Evolutionary conservation across 306 rosid species (phyloP).

Genomic region (Pterocarpus santalinus): DNA sequence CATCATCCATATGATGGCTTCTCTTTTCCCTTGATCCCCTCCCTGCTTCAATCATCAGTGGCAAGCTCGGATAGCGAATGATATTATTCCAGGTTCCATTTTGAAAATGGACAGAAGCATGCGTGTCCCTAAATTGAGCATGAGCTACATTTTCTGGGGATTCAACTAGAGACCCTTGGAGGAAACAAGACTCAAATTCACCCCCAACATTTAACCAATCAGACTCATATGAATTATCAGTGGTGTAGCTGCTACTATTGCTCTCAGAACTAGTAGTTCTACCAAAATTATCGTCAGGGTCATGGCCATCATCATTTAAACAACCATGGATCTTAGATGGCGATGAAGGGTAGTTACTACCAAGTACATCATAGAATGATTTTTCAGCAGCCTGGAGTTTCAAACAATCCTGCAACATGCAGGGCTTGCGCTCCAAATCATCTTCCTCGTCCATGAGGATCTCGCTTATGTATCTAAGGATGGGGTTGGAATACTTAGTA

Average conservation of each 20-base stretch:
- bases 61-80: constrained; percentile 27
- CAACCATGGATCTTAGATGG: constrained; percentile 38
- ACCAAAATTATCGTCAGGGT: constrained; percentile 46
- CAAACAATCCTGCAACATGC: constrained; percentile 82
- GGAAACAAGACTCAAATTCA: constrained; percentile 33
- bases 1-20: constrained; percentile 44
- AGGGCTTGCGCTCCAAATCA: constrained; percentile 75
- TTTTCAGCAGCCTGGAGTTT: constrained; percentile 82
- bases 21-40: constrained; percentile 53
- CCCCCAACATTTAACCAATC: constrained; percentile 43
- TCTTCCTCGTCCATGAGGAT: constrained; percentile 87
- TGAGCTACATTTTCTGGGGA: constrained; percentile 37
- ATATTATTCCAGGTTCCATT: constrained; percentile 32
- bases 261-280: constrained; percentile 44
- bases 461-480: constrained; percentile 72
- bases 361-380: constrained; percentile 83
- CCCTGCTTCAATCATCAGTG: constrained; percentile 1
- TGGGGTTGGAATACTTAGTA: constrained; percentile 62
- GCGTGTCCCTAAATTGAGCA: constrained; percentile 45
- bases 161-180: constrained; percentile 34
- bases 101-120: constrained; percentile 4
- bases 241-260: constrained; percentile 48
- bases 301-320: constrained; percentile 29
- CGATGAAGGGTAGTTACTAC: constrained; percentile 62
- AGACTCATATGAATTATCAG: constrained; percentile 52